Evolutionary conservation across 2,329 filamentous ascomycete species (phyloP), one percentile per base, ranked within the genome.

Genomic region (Shiraia bambusicola): DNA sequence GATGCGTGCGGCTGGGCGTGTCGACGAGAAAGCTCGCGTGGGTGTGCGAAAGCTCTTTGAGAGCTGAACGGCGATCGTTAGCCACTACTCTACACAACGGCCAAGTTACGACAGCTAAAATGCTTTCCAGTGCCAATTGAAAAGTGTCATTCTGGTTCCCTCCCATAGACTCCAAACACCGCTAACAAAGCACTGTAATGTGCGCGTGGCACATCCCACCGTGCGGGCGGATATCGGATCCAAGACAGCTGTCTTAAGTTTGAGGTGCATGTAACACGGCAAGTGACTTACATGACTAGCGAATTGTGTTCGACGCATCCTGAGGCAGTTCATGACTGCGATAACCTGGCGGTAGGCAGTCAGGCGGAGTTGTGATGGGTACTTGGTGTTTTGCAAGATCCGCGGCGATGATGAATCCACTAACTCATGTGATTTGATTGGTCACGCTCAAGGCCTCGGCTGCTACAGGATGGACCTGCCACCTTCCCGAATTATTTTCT

Each of bases 1-100:
- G 69, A 97, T 88, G 70, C 86, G 84, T 65, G 89, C 88, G 62
- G 82, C 86, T 56, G 88, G 82, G 65, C 85, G 83, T 52, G 92
- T 92, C 51, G 88, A 89, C 49, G 92, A 95, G 75, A 98, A 97
- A 47, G 83, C 77, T 73, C 91, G 82, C 65, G 79, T 77, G 65
- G 87, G 82, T 62, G 76, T 77, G 71, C 78, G 80, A 59, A 83
- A 70, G 58, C 76, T 72, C 64, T 79, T 79, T 54, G 82, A 79
- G 67, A 87, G 79, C 84, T 88, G 57, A 46, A 50, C 42, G 36
- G 13, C 31, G 37, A 32, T 34, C 33, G 47, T 67, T 52, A 67
- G 62, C 65, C 48, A 65, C 62, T 65, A 61, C 24, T 15, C 38
- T 10, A 14, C 19, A 5, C 4, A 5, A 8, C 19, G 19, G 8